Evolutionary conservation across 495 filamentous ascomycete genomes (phyloP), one percentile per base, ranked within the genome.

Genomic region (Podospora pseudoanserina): DNA sequence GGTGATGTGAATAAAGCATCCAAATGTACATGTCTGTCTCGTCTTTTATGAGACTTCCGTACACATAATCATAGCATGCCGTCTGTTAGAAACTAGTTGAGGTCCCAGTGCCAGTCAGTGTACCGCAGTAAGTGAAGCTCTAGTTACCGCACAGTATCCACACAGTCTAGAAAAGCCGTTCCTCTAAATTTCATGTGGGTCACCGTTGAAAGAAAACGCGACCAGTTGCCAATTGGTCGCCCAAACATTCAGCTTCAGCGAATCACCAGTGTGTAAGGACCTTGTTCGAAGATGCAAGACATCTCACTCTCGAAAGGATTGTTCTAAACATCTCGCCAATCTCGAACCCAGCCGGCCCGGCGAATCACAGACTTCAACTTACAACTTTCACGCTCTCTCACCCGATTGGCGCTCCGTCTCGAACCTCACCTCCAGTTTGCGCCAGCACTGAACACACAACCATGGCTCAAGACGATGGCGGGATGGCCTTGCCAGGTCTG

Each of bases 391-490:
- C 6, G 30, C 16, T 5, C 26, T 61, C n/a, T 6, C 59, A 61
- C 30, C 59, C 59, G 59, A 61, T 61, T 61, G 59, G 59, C 59
- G 30, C 23, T 13, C 59, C 9, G 32, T 61, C 30, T 20, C 26
- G 23, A 61, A 61, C 59, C 59, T 61, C 59, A 61, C 30, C 59
- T 60, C 5, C 4, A 32, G 16, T 61, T 30, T 61, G 26, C 27
- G 59, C 20, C 59, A 26, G 5, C 59, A 61, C 16, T 7, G 23
- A 26, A 30, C n/a, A 58, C 23, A 20, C 56, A 20, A 20, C 56
- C 56, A 20, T 58, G 23, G n/a, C 56, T 3, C 56, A 58, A 58
- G 56, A 18, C 18, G 56, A 27, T 9, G 23, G 56, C 56, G 16
- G 19, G 19, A 4, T n/a, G 7, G 56, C 19, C 56, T 20, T 13